Percentiles rank a stretch among this genome's conserved stretches.
Conservation (phyloP, 257 asterid genomes). For the Fraxinus pennsylvanica region DNA sequence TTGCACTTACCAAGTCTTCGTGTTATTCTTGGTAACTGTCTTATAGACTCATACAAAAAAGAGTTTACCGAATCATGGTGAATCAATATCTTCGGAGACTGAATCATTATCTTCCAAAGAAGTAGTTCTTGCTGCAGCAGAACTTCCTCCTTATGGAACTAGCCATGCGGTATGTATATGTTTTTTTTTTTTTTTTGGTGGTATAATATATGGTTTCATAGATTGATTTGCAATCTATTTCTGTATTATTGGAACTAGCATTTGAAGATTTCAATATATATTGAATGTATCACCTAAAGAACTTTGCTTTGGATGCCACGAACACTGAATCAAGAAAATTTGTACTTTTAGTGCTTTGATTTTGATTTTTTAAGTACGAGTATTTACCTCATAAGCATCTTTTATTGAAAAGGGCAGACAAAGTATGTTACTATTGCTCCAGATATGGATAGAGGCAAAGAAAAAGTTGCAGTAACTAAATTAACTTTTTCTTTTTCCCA, state of each 20-base stretch:
- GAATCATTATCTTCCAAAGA: conserved; percentile 46
- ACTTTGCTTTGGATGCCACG: neutral
- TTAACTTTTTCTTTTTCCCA: neutral
- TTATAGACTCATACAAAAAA: conserved; percentile 87
- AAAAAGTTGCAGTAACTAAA: conserved; percentile 1
- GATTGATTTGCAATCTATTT: conserved; percentile 18
- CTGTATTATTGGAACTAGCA: conserved; percentile 7
- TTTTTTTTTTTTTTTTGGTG: neutral
- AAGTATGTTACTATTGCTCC: conserved; percentile 14
- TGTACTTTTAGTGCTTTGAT: neutral
- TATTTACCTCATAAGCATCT: neutral
- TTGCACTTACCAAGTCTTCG: conserved; percentile 15
- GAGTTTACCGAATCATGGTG: conserved; percentile 38
- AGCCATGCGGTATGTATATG: conserved; percentile 58
- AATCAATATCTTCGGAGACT: conserved; percentile 31
- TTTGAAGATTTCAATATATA: neutral
- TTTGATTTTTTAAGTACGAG: neutral
- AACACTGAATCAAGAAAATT: neutral
- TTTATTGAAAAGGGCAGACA: neutral
- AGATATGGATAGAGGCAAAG: neutral
- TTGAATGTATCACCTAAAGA: conserved; percentile 18
- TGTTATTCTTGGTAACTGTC: conserved; percentile 26
- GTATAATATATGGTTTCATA: neutral
- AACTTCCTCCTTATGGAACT: conserved; percentile 84
- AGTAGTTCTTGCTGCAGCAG: conserved; percentile 50